Evolutionary conservation across 306 rosid species (phyloP).

Genomic region (Cicer pinnatifidum): DNA sequence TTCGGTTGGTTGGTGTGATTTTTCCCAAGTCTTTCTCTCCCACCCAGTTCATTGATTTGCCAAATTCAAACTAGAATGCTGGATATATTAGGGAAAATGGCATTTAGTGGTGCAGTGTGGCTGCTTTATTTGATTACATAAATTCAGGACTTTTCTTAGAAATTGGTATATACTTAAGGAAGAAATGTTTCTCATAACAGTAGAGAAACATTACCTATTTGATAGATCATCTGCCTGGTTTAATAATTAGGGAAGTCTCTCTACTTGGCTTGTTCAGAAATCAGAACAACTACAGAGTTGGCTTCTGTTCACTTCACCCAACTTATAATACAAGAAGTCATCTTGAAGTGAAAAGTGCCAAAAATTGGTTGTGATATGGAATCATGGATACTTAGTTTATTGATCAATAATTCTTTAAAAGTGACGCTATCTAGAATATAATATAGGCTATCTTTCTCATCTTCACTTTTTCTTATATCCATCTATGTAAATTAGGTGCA

Average conservation of each 20-base stretch:
- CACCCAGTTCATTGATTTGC: background rate
- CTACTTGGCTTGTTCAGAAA: background rate
- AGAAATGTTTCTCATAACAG: background rate
- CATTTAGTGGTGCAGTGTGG: background rate
- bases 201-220: background rate
- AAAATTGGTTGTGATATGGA: background rate
- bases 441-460: constrained; percentile 18
- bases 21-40: background rate
- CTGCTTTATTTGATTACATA: background rate
- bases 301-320: background rate
- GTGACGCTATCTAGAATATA: constrained; percentile 2
- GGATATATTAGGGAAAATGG: constrained; percentile 3
- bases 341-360: constrained; percentile 18
- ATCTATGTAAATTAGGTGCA: constrained; percentile 21
- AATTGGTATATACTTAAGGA: background rate
- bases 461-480: constrained; percentile 12
- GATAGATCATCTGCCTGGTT: background rate
- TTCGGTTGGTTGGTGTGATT: background rate
- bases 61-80: background rate
- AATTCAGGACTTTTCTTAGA: background rate
- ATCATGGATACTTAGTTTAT: constrained; percentile 8
- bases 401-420: constrained; percentile 23
- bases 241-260: too few relatives aligned
- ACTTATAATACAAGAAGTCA: background rate
- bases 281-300: background rate